A percentile compares a stretch with the other conserved stretches of the same genome.
These are phyloP conservation scores for Solanum acaule DNA, from an alignment of 257 asterid genomes.

Conservation along the genomic window DNA sequence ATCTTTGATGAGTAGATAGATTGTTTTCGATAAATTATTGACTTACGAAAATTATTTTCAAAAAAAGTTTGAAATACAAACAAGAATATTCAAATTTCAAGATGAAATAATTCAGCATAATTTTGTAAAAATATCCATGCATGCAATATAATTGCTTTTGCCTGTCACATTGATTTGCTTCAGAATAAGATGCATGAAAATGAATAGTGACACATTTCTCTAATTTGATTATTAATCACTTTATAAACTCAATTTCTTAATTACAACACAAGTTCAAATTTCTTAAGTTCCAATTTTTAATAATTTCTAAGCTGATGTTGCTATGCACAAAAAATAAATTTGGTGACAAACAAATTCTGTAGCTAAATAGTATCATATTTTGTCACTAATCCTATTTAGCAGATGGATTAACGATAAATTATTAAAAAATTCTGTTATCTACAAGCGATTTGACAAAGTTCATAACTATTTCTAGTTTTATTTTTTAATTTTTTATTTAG, in stretches of 20 bases:
- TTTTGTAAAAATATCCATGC: too few species aligned
- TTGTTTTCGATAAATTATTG: accelerated
- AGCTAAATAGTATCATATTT: background rate
- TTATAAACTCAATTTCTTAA: background rate
- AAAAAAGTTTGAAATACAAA: background rate
- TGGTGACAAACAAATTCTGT: background rate
- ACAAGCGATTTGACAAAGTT: background rate
- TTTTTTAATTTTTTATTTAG: background rate
- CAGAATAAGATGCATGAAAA: background rate
- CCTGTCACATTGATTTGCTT: background rate
- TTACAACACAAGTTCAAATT: background rate
- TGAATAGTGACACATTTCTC: background rate
- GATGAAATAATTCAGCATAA: background rate
- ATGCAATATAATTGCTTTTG: background rate
- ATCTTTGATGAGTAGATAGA: accelerated
- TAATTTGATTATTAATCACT: background rate
- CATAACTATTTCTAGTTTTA: background rate
- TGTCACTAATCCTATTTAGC: background rate
- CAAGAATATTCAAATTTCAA: background rate
- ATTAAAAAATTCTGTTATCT: background rate
- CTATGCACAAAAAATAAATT: background rate
- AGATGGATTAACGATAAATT: background rate
- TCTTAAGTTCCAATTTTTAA: background rate
- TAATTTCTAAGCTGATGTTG: background rate
- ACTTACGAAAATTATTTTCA: background rate